phyloP scores from a whole-genome alignment of 768 basidiomycete genomes.

The Phylloporus rhodoxanthus region DNA sequence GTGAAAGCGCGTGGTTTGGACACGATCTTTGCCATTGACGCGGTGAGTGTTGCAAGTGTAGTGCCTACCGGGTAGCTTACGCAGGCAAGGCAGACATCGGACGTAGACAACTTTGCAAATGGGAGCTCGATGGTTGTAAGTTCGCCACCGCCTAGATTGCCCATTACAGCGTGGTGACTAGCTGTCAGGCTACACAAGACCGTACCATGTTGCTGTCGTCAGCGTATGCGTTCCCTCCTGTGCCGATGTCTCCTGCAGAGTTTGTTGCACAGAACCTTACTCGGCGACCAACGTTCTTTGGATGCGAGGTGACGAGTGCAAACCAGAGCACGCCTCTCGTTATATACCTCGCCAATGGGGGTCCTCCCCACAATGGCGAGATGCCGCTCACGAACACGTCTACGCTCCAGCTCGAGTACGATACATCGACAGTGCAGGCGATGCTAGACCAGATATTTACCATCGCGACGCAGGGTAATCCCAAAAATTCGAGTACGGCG shows the following conservation, averaged over 20 bases:
- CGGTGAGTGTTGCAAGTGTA: slow-evolving; percentile 13
- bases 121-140: slow-evolving; percentile 27
- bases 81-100: slow-evolving; percentile 6
- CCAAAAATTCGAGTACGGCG: slow-evolving; percentile 20
- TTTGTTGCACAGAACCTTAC: slow-evolving; percentile 35
- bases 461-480: slow-evolving; percentile 41
- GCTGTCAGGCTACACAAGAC: slow-evolving; percentile 30
- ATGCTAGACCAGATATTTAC: slow-evolving; percentile 44
- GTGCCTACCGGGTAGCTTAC: not conserved
- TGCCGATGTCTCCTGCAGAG: slow-evolving; percentile 22
- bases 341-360: slow-evolving; percentile 55
- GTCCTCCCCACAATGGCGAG: slow-evolving; percentile 35
- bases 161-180: not conserved
- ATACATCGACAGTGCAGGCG: slow-evolving; percentile 31
- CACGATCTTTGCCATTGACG: slow-evolving; percentile 47
- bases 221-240: slow-evolving; percentile 30
- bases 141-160: not conserved
- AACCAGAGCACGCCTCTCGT: slow-evolving; percentile 39
- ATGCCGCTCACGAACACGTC: slow-evolving; percentile 38
- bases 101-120: slow-evolving; percentile 16
- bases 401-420: slow-evolving; percentile 37
- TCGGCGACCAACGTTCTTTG: slow-evolving; percentile 42
- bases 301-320: slow-evolving; percentile 30
- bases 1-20: slow-evolving; percentile 43
- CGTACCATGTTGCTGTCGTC: slow-evolving; percentile 34